Conservation (phyloP, 169 alveolate genomes). For the Theileria parva region DNA sequence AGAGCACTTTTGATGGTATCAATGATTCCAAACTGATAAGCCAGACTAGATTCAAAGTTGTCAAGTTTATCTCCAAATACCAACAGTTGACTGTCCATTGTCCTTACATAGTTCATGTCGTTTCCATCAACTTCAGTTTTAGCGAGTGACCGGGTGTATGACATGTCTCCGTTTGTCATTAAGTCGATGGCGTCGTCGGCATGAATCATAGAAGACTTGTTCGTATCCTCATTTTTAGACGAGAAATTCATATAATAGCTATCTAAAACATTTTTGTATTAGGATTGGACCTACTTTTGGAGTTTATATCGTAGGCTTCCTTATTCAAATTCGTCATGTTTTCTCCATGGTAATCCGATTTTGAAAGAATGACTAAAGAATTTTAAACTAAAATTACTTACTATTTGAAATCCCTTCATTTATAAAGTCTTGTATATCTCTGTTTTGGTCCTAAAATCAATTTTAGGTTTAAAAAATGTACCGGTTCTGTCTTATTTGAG, state of each 20-base stretch:
- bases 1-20: background rate
- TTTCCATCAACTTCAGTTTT: background rate
- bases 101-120: background rate
- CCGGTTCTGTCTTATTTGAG: background rate
- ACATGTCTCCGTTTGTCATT: conserved; percentile 4
- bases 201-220: background rate
- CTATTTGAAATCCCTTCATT: conserved; percentile 16
- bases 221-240: background rate
- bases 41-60: background rate
- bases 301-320: background rate
- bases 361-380: background rate
- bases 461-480: background rate
- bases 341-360: conserved; percentile 3
- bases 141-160: background rate
- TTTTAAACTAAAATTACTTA: background rate
- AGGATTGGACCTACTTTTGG: background rate
- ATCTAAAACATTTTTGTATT: background rate
- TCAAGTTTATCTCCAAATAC: background rate
- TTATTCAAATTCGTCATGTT: background rate
- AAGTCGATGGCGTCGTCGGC: background rate
- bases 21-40: conserved; percentile 10
- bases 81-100: background rate
- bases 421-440: conserved; percentile 9
- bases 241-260: background rate
- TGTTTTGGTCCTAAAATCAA: background rate